Percentiles rank a stretch among this genome's conserved stretches.
These are phyloP conservation scores for Fusarium dlaminii DNA, from an alignment of 2,329 filamentous ascomycete species.

Conservation along the genomic window DNA sequence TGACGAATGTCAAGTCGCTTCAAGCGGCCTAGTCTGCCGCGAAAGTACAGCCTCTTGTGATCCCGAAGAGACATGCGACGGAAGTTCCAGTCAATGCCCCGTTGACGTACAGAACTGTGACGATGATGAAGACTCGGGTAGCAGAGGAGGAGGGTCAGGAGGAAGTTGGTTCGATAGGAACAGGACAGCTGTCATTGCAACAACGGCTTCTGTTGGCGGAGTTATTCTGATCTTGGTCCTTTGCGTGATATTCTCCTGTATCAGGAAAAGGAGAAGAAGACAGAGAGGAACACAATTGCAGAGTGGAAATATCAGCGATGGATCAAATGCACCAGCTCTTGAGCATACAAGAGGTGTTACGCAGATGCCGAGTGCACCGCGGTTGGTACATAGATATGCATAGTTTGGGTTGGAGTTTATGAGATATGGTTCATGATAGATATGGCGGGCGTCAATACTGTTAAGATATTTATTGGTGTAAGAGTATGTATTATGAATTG, in stretches of 20 bases:
- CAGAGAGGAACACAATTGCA: not conserved
- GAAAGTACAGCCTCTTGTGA: conserved; percentile 12
- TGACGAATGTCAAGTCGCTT: conserved; percentile 9
- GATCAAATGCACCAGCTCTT: not conserved
- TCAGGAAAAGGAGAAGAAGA: not conserved
- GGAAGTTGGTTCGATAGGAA: conserved; percentile 26
- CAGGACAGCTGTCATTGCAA: conserved; percentile 20
- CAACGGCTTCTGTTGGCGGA: conserved; percentile 19
- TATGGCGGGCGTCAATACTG: not conserved
- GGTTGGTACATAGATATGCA: conserved; percentile 18
- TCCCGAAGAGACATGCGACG: conserved; percentile 19
- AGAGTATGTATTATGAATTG: not conserved
- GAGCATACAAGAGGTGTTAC: not conserved
- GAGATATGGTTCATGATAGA: not conserved
- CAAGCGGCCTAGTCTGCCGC: conserved; percentile 1
- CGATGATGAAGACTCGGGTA: not conserved
- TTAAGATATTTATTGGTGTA: accelerated
- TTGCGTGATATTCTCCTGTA: conserved; percentile 2
- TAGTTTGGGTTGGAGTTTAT: not conserved
- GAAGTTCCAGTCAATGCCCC: conserved; percentile 9
- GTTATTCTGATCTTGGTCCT: not conserved
- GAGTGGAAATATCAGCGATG: conserved; percentile 10
- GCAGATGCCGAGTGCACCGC: not conserved
- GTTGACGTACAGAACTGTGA: conserved; percentile 13
- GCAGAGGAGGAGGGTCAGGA: not conserved